phyloP scores from a whole-genome alignment of 805 yeast genomes.

The Saccharomycopsis schoenii region DNA sequence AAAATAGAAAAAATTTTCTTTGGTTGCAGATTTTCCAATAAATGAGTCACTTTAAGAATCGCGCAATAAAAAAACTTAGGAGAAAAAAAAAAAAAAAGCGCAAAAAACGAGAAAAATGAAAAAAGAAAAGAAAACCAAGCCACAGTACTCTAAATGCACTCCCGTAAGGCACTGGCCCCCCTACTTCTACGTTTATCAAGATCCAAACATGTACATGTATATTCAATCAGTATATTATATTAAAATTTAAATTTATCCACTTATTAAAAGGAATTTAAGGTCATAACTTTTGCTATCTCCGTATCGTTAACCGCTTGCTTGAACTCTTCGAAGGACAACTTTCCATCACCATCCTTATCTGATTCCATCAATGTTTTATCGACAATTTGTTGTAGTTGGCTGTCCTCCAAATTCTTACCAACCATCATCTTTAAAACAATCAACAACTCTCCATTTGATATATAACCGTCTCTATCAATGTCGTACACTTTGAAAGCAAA shows the following conservation, averaged over 20 bases:
- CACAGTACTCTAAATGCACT: too few relatives aligned
- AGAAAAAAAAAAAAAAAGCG: too few relatives aligned
- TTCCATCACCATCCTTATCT: constrained; percentile 81
- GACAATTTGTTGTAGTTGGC: constrained; percentile 91
- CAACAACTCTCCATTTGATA: constrained; percentile 91
- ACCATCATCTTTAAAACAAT: constrained; percentile 95
- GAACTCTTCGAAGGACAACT: constrained; percentile 79
- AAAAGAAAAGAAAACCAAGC: too few relatives aligned
- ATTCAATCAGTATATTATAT: too few relatives aligned
- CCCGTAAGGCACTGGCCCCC: too few relatives aligned
- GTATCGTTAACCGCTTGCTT: constrained; percentile 49
- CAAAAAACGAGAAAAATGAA: too few relatives aligned
- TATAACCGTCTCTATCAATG: constrained; percentile 88
- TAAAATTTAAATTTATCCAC: too few relatives aligned
- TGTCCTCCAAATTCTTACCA: constrained; percentile 77
- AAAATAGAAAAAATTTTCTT: neutral
- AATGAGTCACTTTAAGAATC: neutral
- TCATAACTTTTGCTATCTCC: constrained; percentile 49
- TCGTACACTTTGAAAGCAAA: constrained; percentile 94
- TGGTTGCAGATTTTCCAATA: neutral
- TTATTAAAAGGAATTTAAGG: constrained; percentile 35
- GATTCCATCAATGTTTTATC: constrained; percentile 94
- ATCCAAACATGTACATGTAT: too few relatives aligned
- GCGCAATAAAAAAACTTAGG: neutral
- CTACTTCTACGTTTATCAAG: too few relatives aligned